phyloP scores from a whole-genome alignment of 2,329 filamentous ascomycete genomes.

The Akanthomyces muscarius region DNA sequence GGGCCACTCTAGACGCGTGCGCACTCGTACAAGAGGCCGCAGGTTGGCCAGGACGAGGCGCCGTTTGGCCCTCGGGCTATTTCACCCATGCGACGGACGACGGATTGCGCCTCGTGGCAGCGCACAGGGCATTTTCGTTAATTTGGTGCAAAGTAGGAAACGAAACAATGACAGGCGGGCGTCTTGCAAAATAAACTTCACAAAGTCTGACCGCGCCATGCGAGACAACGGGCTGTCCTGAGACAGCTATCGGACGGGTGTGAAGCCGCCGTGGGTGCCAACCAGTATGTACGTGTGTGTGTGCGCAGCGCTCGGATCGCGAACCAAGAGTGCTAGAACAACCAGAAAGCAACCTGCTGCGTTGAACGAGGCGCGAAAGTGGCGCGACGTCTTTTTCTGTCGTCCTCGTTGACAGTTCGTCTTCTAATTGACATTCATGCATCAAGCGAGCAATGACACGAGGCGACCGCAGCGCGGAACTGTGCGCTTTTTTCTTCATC shows the following conservation, averaged over 20 bases:
- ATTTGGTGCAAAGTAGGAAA: neutral
- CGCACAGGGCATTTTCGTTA: neutral
- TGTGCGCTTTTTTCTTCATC: neutral
- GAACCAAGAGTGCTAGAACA: neutral
- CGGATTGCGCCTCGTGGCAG: neutral
- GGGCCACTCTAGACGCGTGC: neutral
- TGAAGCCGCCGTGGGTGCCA: neutral
- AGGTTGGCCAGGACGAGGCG: neutral
- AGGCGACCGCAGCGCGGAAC: neutral
- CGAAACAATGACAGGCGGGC: neutral
- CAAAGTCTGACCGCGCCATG: conserved; percentile 5
- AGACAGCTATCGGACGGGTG: neutral
- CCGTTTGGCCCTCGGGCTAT: neutral
- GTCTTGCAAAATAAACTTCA: neutral
- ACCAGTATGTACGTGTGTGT: neutral
- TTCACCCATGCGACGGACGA: neutral
- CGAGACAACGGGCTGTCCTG: conserved; percentile 1
- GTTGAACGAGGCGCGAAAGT: neutral
- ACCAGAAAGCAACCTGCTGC: neutral
- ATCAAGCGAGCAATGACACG: neutral
- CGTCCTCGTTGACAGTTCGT: neutral
- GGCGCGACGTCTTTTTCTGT: neutral
- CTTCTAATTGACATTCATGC: neutral
- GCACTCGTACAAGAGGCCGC: neutral
- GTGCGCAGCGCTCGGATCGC: neutral